Evolutionary conservation across 768 basidiomycete species (phyloP), one percentile per base, ranked within the genome.

Genomic region (Lactarius indigo): DNA sequence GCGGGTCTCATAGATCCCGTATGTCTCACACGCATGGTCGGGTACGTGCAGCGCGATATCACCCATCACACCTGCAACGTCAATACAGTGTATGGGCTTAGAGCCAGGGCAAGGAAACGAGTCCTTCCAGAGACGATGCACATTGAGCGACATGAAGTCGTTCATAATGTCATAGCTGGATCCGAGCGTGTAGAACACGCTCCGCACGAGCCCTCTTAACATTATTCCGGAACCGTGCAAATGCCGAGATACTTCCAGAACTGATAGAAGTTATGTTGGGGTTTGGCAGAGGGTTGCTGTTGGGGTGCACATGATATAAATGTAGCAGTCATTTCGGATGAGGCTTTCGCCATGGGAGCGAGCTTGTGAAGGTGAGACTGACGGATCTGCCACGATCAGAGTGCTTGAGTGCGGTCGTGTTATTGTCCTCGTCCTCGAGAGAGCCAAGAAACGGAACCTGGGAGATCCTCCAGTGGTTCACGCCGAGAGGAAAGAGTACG

Each of bases 101-200:
- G 84, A 84, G 47, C 92, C 92, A 3, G 92, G 94, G 70, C 85
- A 84, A 68, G 97, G 77, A 0, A 92, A 92, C 18, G 87, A 82
- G 76, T 98, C 94, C 78, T 98, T 99, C 97, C 97, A 99, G 28
- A 99, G 80, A 63, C 97, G 84, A 75, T 98, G 97, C 13, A 98
- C 88, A 35, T 96, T 96, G 68, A 98, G 78, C 3, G 96, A 98
- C 77, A 94, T 91, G 20, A n/a, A 92, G 75, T 98, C 97, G 81
- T 99, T 98, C 96, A 98, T 97, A 50, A 98, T 77, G 78, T 98
- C 97, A 78, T 99, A 98, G 54, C 85, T 90, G 39, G 92, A 90
- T 52, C 96, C 95, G 64, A 99, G 96, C 8, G 93, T 96, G 74
- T 92, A 88, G 79, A 99, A 99, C 59, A 99, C 96, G 70, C 85